Base-by-base conservation (phyloP, 2,329 filamentous ascomycete genomes). In the Lecanicillium sp. region DNA sequence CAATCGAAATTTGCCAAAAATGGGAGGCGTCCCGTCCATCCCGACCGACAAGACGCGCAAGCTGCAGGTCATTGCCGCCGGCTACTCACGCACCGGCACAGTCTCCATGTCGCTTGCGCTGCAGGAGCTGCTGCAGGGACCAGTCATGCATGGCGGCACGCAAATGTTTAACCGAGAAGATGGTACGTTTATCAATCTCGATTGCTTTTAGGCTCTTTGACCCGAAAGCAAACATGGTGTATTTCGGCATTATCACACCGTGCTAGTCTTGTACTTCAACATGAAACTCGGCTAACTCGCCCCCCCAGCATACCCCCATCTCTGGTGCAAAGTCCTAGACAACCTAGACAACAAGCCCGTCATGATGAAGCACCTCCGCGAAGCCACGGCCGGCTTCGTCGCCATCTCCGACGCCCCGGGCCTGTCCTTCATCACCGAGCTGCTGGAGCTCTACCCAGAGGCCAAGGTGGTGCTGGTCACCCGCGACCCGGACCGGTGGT, bases 141-240 rank as follows among this genome's bases (percentile, higher is more conserved):
- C 71, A 3, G 61, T 68, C 31, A 64, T 69, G 48, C 70, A 74
- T 44, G 65, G 67, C 36, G 71, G 71, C 17, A 70, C 56, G 2
- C 57, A 60, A 30, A 44, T 61, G 5, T 42, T 62, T 8, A 44
- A 51, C 1, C 53, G 59, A 17, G 56, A 64, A 40, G 58, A 63
- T 20, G 51, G 60, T 61, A 45, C 30, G 47, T 29, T 43, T 19
- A 34, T 42, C n/a, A n/a, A n/a, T n/a, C n/a, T n/a, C n/a, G n/a
- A n/a, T n/a, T n/a, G n/a, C n/a, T n/a, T n/a, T n/a, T n/a, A n/a
- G n/a, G n/a, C n/a, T n/a, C n/a, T n/a, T n/a, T n/a, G n/a, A n/a
- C n/a, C n/a, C n/a, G n/a, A n/a, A n/a, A n/a, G n/a, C n/a, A n/a
- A n/a, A n/a, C n/a, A n/a, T n/a, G n/a, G n/a, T n/a, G n/a, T n/a